phyloP scores from a whole-genome alignment of 2,329 filamentous ascomycete genomes.

The Neospermospora avenae region DNA sequence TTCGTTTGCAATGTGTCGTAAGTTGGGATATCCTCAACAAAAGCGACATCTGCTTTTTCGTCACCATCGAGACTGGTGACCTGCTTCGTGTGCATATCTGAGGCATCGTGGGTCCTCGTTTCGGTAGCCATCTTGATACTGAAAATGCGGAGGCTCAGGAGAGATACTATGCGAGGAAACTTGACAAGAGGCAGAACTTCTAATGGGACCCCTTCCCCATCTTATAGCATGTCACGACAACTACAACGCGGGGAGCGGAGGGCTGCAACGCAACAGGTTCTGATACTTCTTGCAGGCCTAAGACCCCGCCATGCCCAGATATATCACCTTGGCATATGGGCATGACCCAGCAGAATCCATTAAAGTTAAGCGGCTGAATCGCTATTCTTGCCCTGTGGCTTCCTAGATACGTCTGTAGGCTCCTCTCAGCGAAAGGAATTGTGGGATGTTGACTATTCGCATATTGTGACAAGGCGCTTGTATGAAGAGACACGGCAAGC shows the following conservation, averaged over 20 bases:
- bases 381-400: not conserved
- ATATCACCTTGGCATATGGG: not conserved
- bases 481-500: not conserved
- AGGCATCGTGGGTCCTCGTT: not conserved
- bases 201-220: not conserved
- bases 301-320: conserved; percentile 1
- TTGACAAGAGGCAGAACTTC: not conserved
- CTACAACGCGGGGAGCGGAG: not conserved
- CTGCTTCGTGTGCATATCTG: not conserved
- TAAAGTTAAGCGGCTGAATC: not conserved
- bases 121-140: conserved; percentile 4
- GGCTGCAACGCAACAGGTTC: not conserved
- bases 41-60: conserved; percentile 5
- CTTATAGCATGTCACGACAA: not conserved
- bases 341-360: not conserved
- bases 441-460: not conserved
- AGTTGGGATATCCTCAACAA: conserved; percentile 4
- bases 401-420: not conserved
- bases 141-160: not conserved
- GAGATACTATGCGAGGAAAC: not conserved
- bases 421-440: not conserved
- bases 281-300: not conserved
- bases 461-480: not conserved
- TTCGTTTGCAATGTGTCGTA: conserved; percentile 9
- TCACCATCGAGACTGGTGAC: not conserved